Evolutionary conservation across 2,329 filamentous ascomycete genomes (phyloP).

Genomic region (Phyllosticta ampelicida): DNA sequence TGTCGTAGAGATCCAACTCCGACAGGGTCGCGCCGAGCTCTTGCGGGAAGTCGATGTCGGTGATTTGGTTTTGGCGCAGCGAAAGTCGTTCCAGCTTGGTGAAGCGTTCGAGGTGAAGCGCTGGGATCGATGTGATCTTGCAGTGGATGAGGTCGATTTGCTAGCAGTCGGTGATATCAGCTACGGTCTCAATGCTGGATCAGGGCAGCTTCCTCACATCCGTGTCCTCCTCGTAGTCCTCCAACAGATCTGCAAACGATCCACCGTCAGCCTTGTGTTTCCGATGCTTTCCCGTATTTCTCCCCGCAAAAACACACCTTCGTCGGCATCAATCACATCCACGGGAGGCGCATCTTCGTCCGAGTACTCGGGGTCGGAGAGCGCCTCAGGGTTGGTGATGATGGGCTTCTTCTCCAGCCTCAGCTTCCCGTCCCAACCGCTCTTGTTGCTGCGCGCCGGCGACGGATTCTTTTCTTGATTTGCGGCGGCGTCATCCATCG

Average conservation of each 20-base stretch:
- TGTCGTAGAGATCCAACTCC: constrained; percentile 95
- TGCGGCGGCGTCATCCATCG: constrained; percentile 4
- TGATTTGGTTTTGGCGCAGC: constrained; percentile 84
- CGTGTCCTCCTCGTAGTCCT: constrained; percentile 44
- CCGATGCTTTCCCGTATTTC: background rate
- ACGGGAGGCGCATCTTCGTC: constrained; percentile 57
- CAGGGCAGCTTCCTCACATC: constrained; percentile 23
- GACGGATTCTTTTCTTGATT: background rate
- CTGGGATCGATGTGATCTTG: constrained; percentile 66
- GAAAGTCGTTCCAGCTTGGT: constrained; percentile 64
- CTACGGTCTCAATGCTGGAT: constrained; percentile 2
- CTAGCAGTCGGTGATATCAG: background rate
- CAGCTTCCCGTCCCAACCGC: constrained; percentile 75
- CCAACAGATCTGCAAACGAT: constrained; percentile 42
- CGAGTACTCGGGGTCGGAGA: constrained; percentile 79
- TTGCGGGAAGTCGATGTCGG: constrained; percentile 64
- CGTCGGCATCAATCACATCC: constrained; percentile 70
- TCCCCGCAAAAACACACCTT: constrained; percentile 44
- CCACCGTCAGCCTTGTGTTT: background rate
- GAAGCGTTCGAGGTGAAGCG: constrained; percentile 76
- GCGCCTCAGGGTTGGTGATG: constrained; percentile 66
- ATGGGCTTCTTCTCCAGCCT: constrained; percentile 59
- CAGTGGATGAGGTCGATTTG: constrained; percentile 79
- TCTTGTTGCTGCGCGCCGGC: constrained; percentile 21
- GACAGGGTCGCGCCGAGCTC: constrained; percentile 54